Evolutionary conservation across 148 eudicot species (phyloP), one percentile per base, ranked within the genome.

Genomic region (Vaccinium vitisidaea): DNA sequence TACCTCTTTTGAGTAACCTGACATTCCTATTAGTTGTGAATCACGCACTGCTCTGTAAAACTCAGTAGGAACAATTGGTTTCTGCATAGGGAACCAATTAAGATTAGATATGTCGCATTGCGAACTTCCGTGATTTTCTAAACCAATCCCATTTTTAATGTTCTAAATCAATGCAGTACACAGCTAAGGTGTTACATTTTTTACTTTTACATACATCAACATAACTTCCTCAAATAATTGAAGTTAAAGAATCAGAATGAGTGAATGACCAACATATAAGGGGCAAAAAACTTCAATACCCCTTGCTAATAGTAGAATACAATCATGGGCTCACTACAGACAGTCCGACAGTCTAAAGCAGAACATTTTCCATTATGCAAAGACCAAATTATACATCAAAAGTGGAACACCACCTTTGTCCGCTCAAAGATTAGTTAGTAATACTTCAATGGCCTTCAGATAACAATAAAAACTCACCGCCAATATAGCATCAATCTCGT

Each of bases 1-100:
- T 91, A 97, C 99, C 96, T 94, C 92, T 88, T 91, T 97, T 50
- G 99, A 86, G 91, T 91, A 94, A 73, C 99, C 99, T 52, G 96
- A 90, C 88, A 97, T 86, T 84, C 99, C 99, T 80, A 95, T 63
- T 84, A 97, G 96, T 83, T 94, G 94, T 65, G 99, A 92, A 84
- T 97, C 96, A 48, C 99, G 96, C 58, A 97, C 88, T 70, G 89
- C 92, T 90, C 98, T 86, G 86, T 97, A 97, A 43, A 92, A 86
- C 67, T 94, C 98, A 71, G 83, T 59, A 55, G 98, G 99, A 83
- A 90, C 53, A 55, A 97, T 97, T 88, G 98, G 98, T 93, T 95
- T 97, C 99, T 97, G 96, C 82, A 90, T 46, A 65, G 39, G 73
- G 3, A 75, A 82, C 23, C 77, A 79, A 32, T 46, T 65, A 86